Percentiles rank a stretch among this genome's conserved stretches.
Conservation (phyloP, 805 yeast species). For the Pachysolen tannophilus region DNA sequence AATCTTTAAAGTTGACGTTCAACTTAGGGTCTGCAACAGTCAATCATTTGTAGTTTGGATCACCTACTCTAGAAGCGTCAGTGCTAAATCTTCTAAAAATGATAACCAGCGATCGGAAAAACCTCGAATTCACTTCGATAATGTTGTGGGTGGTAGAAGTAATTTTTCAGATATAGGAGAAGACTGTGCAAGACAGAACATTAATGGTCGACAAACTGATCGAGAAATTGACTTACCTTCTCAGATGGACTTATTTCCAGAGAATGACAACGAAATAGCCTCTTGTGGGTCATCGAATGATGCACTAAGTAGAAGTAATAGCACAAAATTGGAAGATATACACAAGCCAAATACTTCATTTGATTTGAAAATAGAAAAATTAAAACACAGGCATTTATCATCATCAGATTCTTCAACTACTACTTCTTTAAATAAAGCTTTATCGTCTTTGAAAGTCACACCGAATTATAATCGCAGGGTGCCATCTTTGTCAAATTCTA, state of each 20-base stretch:
- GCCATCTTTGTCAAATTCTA: slow-evolving; percentile 4
- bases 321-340: too few relatives aligned
- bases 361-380: slow-evolving; percentile 1
- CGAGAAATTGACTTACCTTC: slow-evolving; percentile 36
- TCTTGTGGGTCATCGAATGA: slow-evolving; percentile 20
- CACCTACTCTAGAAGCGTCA: slow-evolving; percentile 57
- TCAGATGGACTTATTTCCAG: slow-evolving; percentile 41
- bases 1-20: slow-evolving; percentile 62
- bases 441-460: neutral
- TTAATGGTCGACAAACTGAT: slow-evolving; percentile 4
- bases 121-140: slow-evolving; percentile 3
- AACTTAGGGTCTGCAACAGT: slow-evolving; percentile 58
- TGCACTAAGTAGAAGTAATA: slow-evolving; percentile 13
- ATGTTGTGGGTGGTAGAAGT: slow-evolving; percentile 2
- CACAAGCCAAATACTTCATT: slow-evolving; percentile 1
- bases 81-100: slow-evolving; percentile 1
- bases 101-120: neutral
- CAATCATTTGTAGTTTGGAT: slow-evolving; percentile 72
- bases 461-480: slow-evolving; percentile 1
- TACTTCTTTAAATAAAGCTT: neutral
- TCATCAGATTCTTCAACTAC: neutral
- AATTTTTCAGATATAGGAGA: slow-evolving; percentile 2
- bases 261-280: slow-evolving; percentile 25
- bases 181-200: slow-evolving; percentile 3
- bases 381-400: neutral